Conservation (phyloP, 768 basidiomycete species). For the Astraeus odoratus region DNA sequence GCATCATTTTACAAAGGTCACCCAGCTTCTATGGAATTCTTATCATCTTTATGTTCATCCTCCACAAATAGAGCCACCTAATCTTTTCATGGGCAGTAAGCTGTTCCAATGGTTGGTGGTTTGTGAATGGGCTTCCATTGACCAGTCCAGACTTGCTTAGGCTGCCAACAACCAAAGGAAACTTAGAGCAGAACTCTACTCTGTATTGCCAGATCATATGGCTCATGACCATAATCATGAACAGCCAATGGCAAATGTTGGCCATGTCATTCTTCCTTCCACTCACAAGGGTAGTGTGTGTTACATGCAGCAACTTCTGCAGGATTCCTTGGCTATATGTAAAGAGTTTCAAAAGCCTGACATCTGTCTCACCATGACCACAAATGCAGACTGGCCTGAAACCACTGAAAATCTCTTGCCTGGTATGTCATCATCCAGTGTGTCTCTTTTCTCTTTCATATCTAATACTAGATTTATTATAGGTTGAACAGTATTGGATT, state of each 20-base stretch:
- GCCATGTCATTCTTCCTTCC: constrained; percentile 33
- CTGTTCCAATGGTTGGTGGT: constrained; percentile 37
- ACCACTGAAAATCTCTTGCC: constrained; percentile 31
- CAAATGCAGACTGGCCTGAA: constrained; percentile 46
- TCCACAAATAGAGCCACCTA: constrained; percentile 10
- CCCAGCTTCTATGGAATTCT: constrained; percentile 10
- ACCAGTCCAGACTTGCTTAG: constrained; percentile 34
- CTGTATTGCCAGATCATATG: constrained; percentile 28
- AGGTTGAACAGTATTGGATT: constrained; percentile 26
- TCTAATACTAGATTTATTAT: no score
- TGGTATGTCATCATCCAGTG: constrained; percentile 10
- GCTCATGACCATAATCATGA: constrained; percentile 24
- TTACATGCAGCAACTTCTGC: constrained; percentile 37
- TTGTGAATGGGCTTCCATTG: constrained; percentile 39
- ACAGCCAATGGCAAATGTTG: constrained; percentile 14
- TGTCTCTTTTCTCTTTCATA: neutral
- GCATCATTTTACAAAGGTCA: neutral
- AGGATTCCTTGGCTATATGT: constrained; percentile 42
- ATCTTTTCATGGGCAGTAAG: constrained; percentile 29
- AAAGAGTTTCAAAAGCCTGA: constrained; percentile 31
- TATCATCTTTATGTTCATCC: constrained; percentile 28
- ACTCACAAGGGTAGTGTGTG: constrained; percentile 35
- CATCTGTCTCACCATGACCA: constrained; percentile 47
- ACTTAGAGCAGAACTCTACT: constrained; percentile 30
- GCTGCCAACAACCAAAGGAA: constrained; percentile 26